Conservation (phyloP, 2,329 filamentous ascomycete species). For the Monilinia polystroma region DNA sequence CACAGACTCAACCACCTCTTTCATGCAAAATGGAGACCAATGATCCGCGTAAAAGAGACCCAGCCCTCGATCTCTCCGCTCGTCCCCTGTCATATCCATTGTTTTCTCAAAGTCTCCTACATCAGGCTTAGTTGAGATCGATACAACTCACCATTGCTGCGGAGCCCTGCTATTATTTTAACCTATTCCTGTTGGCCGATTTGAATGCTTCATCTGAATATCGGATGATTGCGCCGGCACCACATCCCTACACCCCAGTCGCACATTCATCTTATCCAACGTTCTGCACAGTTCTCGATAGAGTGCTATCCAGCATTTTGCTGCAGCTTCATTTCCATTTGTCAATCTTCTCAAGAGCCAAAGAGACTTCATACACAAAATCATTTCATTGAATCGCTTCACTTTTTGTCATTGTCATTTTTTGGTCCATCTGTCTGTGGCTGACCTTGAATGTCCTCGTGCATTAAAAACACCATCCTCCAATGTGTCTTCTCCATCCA, state of each 20-base stretch:
- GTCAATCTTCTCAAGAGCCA: conserved; percentile 33
- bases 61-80: conserved; percentile 38
- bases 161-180: conserved; percentile 28
- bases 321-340: conserved; percentile 36
- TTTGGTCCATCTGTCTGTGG: conserved; percentile 28
- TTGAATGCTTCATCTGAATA: conserved; percentile 37
- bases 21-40: conserved; percentile 32
- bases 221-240: conserved; percentile 40
- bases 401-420: conserved; percentile 31
- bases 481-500: conserved; percentile 25
- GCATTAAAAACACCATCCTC: conserved; percentile 26
- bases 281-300: conserved; percentile 36
- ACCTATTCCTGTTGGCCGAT: conserved; percentile 30
- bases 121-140: conserved; percentile 36
- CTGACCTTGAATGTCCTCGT: conserved; percentile 28
- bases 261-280: conserved; percentile 38
- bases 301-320: conserved; percentile 33
- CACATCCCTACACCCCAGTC: conserved; percentile 34
- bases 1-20: conserved; percentile 28
- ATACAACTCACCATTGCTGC: conserved; percentile 36
- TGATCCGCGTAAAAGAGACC: conserved; percentile 32
- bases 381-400: conserved; percentile 35
- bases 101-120: conserved; percentile 26
- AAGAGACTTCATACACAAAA: conserved; percentile 28
- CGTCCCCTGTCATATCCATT: conserved; percentile 32